Base-by-base conservation (phyloP, 805 yeast genomes). In the Starmerella tilneyi region DNA sequence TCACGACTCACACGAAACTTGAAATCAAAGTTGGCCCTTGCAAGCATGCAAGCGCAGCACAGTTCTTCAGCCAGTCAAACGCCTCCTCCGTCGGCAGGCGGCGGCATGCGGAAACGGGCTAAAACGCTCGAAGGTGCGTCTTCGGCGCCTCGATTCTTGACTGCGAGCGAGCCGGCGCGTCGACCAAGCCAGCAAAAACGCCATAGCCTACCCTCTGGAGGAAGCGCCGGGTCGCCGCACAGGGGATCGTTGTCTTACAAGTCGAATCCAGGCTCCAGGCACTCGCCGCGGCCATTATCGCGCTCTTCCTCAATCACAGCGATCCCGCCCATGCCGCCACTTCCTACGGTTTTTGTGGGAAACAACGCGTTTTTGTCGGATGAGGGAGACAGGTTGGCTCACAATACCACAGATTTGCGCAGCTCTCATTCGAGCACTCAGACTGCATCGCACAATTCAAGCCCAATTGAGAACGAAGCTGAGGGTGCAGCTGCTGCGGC, bases 11-110 rank as follows among this genome's bases (percentile, higher is more conserved):
- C 72, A 12, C 57, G 68, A 28, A 64, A 62, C 47, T 60, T 68
- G 44, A 68, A 69, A 48, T 62, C 64, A 33, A 54, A 71, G 31
- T 61, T 68, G 13, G 69, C 67, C 19, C 53, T 63, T 40, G 72
- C 72, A 7, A 56, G 65, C 21, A 60, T 59, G 60, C 67, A 68
- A 53, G 57, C 71, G 39, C 60, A 60, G 42, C 58, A 40, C 26
- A 23, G 41, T 26, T 23, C 41, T 19, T 17, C 33, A n/a, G 33
- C n/a, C 33, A 31, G 21, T 39, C 41, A 38, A 26, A 28, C 33
- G 9, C 41, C 33, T 20, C 41, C 33, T n/a, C 41, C 31, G 33
- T 3, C 33, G 12, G 31, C 31, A 7, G 27, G 26, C 17, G n/a
- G n/a, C n/a, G 24, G 26, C 9, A 8, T 17, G 5, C 46, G 55